phyloP scores from a whole-genome alignment of 371 early-diverging fungal genomes.

The Capillidium heterosporum region DNA sequence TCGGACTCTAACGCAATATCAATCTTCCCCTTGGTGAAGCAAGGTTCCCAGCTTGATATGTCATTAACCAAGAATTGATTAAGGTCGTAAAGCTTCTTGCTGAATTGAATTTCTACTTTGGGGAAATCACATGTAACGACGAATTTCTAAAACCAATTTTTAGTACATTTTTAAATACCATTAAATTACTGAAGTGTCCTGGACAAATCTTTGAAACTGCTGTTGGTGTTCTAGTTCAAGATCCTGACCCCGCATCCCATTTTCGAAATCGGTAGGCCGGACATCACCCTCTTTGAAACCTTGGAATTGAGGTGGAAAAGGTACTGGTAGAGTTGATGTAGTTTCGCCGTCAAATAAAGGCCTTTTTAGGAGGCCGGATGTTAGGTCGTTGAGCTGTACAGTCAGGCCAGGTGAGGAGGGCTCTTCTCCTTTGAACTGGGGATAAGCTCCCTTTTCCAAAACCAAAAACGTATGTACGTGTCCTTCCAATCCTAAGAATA shows the following conservation, averaged over 20 bases:
- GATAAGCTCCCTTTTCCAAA: no score
- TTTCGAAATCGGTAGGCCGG: constrained; percentile 26
- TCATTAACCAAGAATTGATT: constrained; percentile 52
- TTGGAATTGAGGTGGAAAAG: constrained; percentile 15
- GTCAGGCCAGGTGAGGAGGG: no score
- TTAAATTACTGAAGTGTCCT: no score
- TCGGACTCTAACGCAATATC: no score
- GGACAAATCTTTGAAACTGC: no score
- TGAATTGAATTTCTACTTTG: constrained; percentile 27
- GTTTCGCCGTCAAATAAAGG: neutral
- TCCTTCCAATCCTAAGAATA: neutral
- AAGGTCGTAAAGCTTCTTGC: constrained; percentile 35
- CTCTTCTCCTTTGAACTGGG: no score
- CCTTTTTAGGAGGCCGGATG: neutral
- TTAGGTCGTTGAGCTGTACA: constrained; percentile 5
- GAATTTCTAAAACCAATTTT: constrained; percentile 36
- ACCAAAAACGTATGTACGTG: neutral
- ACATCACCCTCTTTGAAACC: constrained; percentile 23
- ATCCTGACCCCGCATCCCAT: constrained; percentile 34
- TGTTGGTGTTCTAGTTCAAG: no score
- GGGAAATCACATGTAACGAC: constrained; percentile 49
- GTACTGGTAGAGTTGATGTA: constrained; percentile 4
- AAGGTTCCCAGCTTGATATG: constrained; percentile 39
- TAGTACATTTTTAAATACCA: constrained; percentile 31
- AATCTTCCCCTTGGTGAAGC: constrained; percentile 8